Percentiles rank a stretch among this genome's conserved stretches.
Conservation (phyloP, 768 basidiomycete species). For the Amanita exitialis region DNA sequence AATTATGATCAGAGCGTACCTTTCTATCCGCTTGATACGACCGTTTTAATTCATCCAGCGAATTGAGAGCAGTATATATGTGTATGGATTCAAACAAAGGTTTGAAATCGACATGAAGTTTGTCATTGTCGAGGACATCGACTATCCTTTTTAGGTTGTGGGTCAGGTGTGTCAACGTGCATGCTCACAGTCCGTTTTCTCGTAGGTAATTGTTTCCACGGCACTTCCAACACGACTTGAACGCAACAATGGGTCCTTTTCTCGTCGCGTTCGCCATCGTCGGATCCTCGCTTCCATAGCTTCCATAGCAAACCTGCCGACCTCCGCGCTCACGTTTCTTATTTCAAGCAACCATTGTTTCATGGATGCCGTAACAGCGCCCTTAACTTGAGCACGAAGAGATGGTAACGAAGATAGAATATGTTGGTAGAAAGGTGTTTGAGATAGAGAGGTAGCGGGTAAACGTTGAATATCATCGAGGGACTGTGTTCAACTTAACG, state of each 20-base stretch:
- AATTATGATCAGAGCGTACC: conserved; percentile 25
- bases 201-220: conserved; percentile 85
- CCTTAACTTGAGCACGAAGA: conserved; percentile 79
- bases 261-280: conserved; percentile 76
- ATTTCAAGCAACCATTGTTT: conserved; percentile 98
- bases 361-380: conserved; percentile 87
- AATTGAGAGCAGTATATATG: conserved; percentile 87
- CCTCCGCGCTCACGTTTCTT: conserved; percentile 74
- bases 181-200: conserved; percentile 85
- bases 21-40: conserved; percentile 98
- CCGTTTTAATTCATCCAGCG: conserved; percentile 79
- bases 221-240: conserved; percentile 80
- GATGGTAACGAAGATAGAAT: conserved; percentile 89
- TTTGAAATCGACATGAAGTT: conserved; percentile 84
- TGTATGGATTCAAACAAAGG: conserved; percentile 96
- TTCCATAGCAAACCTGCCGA: conserved; percentile 83
- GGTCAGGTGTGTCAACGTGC: background rate
- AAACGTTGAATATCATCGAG: conserved; percentile 91
- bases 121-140: conserved; percentile 87
- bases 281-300: conserved; percentile 78
- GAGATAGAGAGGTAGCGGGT: conserved; percentile 80
- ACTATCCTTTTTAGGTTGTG: conserved; percentile 34
- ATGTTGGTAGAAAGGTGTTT: conserved; percentile 90
- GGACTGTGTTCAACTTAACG: conserved; percentile 47
- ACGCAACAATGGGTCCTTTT: conserved; percentile 74